Evolutionary conservation across 208 protist genomes (phyloP).

Genomic region (Crithidia acanthocephali): DNA sequence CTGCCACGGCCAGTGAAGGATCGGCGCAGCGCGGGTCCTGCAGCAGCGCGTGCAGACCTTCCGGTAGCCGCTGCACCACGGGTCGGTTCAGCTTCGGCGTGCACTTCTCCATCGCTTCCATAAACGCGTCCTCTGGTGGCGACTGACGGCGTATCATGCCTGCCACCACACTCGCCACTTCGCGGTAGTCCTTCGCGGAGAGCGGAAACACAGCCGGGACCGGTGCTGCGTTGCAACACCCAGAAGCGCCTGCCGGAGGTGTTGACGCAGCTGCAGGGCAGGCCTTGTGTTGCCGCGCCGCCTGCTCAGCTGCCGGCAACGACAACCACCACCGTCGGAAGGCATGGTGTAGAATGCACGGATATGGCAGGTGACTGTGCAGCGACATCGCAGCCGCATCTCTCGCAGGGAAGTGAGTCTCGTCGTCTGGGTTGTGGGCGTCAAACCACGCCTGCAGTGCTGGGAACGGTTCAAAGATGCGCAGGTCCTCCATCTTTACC

Average conservation of each 20-base stretch:
- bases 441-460: slow-evolving; percentile 70
- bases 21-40: slow-evolving; percentile 36
- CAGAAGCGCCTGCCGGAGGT: too few relatives aligned
- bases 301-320: not conserved
- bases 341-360: slow-evolving; percentile 82
- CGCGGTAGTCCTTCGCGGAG: slow-evolving; percentile 19
- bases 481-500: slow-evolving; percentile 83
- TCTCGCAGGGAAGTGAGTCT: slow-evolving; percentile 39
- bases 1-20: slow-evolving; percentile 11
- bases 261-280: too few relatives aligned
- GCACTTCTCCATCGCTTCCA: slow-evolving; percentile 66
- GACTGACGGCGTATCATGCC: slow-evolving; percentile 33
- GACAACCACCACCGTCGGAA: slow-evolving; percentile 46
- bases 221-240: too few relatives aligned
- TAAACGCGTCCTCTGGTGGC: slow-evolving; percentile 54
- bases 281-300: not conserved
- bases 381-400: slow-evolving; percentile 38
- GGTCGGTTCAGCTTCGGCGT: slow-evolving; percentile 53
- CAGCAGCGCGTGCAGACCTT: slow-evolving; percentile 32
- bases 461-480: slow-evolving; percentile 90
- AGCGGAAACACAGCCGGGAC: slow-evolving; percentile 26
- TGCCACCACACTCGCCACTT: slow-evolving; percentile 9
- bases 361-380: slow-evolving; percentile 91
- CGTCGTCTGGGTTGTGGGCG: slow-evolving; percentile 55
- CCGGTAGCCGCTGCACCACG: slow-evolving; percentile 25